Base-by-base conservation (phyloP, 306 rosid species). In the Rosa lucieae region DNA sequence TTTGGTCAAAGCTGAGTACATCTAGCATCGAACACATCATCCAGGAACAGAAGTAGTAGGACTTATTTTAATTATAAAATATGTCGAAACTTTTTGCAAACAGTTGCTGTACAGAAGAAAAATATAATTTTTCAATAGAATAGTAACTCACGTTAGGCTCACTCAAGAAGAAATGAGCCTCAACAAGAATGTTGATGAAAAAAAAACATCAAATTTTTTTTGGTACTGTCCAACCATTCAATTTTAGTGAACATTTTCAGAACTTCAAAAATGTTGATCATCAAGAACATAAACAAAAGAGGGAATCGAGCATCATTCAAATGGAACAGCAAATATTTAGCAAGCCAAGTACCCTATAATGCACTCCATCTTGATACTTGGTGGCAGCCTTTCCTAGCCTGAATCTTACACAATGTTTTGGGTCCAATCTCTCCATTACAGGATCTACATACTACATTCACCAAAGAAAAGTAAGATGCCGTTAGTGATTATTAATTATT, bases 371-470 rank as follows among this genome's bases (percentile, higher is more conserved):
- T 82, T 84, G 92, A 83, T 95, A 95, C 90, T 85, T 93, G 26
- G 98, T 93, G 75, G 99, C 99, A 73, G 94, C 93, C 91, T 89
- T 93, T 40, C 94, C 89, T 62, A 95, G 88, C 91, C 91, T 89
- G 73, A 84, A 89, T 55, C 98, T 85, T 66, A 95, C 88, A 80
- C 96, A 93, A 70, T 91, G 89, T 85, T 95, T 95, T 81, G 96
- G 82, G 72, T 95, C 96, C 87, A 95, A 85, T 83, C 97, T 91
- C 58, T 95, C 99, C 80, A 93, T 65, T 43, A 95, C 98, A 67
- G 99, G 98, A 80, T 95, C 99, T 46, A 95, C 97, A 82, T 93
- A 95, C 99, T 95, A 89, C 84, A 80, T 65, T 67, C 72, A 79
- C 55, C 66, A 82, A 82, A 83, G 59, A 76, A 39, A 72, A 77